A percentile compares a stretch with the other conserved stretches of the same genome.
These are phyloP conservation scores for Helotiales sp. DNA, from an alignment of 2,329 filamentous ascomycete species.

Conservation along the genomic window DNA sequence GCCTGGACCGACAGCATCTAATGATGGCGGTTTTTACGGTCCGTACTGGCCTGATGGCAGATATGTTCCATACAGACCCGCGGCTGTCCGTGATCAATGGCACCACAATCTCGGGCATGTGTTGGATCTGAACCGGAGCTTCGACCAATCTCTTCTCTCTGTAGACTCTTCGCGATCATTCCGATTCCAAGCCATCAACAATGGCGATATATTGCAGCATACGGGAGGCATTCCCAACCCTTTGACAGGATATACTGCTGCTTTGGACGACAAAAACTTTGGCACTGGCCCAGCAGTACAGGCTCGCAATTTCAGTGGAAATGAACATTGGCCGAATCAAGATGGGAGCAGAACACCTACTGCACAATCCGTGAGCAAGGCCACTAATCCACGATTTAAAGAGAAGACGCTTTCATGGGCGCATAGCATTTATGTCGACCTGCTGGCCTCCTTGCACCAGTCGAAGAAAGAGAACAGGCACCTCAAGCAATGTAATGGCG, in stretches of 20 bases:
- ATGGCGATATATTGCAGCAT: slow-evolving; percentile 10
- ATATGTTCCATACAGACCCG: slow-evolving; percentile 52
- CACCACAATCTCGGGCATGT: slow-evolving; percentile 28
- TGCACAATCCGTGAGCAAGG: slow-evolving; percentile 24
- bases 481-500: slow-evolving; percentile 35
- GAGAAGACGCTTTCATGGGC: slow-evolving; percentile 69
- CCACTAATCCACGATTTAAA: slow-evolving; percentile 53
- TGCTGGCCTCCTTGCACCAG: slow-evolving; percentile 65
- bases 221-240: slow-evolving; percentile 5
- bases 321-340: slow-evolving; percentile 11
- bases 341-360: slow-evolving; percentile 26
- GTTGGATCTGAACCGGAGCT: slow-evolving; percentile 9
- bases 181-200: slow-evolving; percentile 8
- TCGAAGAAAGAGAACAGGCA: slow-evolving; percentile 50
- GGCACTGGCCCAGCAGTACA: background rate
- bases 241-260: slow-evolving; percentile 1
- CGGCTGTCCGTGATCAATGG: slow-evolving; percentile 54
- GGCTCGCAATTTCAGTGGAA: slow-evolving; percentile 4
- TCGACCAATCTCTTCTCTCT: slow-evolving; percentile 12
- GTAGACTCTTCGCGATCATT: slow-evolving; percentile 16
- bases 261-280: slow-evolving; percentile 9
- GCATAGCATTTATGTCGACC: slow-evolving; percentile 71
- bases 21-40: slow-evolving; percentile 56
- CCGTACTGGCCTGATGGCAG: slow-evolving; percentile 66
- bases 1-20: slow-evolving; percentile 57